These are phyloP conservation scores for Tetrahymena malaccensis DNA, from an alignment of 73 alveolate species.

Conservation along the genomic window DNA sequence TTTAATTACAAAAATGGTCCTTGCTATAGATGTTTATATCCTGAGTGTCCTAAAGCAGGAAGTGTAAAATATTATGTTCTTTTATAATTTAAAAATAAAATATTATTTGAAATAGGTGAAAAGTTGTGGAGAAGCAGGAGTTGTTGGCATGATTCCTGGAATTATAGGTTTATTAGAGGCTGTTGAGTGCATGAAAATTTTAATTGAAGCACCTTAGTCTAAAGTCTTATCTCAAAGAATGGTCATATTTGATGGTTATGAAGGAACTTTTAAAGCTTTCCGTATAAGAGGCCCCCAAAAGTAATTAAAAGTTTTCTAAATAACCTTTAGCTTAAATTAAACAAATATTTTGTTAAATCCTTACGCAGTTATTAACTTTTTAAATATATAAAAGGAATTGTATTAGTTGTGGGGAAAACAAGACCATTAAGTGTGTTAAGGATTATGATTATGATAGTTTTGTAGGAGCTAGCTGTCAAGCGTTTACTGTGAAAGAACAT, in stretches of 20 bases:
- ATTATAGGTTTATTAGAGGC: slow-evolving; percentile 85
- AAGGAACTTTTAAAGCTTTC: slow-evolving; percentile 62
- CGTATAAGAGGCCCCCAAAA: slow-evolving; percentile 60
- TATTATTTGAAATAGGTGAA: slow-evolving; percentile 25
- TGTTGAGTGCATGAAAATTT: slow-evolving; percentile 69
- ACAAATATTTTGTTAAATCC: too few species aligned
- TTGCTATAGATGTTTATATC: slow-evolving; percentile 89
- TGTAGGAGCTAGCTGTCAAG: not conserved
- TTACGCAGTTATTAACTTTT: not conserved
- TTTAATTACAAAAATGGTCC: slow-evolving; percentile 76
- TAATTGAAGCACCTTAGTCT: slow-evolving; percentile 48
- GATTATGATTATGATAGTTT: slow-evolving; percentile 31
- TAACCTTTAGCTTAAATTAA: too few species aligned
- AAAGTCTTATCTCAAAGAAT: slow-evolving; percentile 61
- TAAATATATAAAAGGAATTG: slow-evolving; percentile 45
- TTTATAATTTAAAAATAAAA: not conserved
- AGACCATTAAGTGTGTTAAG: not conserved
- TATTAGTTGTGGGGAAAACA: slow-evolving; percentile 68
- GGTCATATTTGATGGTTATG: slow-evolving; percentile 78
- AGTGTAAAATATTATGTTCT: not conserved
- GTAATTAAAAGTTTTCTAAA: not conserved
- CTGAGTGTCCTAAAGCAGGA: slow-evolving; percentile 71
- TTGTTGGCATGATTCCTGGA: slow-evolving; percentile 86
- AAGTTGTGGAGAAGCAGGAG: slow-evolving; percentile 89
- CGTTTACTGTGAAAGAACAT: not conserved